Evolutionary conservation across 1,139 yeast species (phyloP).

Genomic region (Debaryomyces psychrophilus): DNA sequence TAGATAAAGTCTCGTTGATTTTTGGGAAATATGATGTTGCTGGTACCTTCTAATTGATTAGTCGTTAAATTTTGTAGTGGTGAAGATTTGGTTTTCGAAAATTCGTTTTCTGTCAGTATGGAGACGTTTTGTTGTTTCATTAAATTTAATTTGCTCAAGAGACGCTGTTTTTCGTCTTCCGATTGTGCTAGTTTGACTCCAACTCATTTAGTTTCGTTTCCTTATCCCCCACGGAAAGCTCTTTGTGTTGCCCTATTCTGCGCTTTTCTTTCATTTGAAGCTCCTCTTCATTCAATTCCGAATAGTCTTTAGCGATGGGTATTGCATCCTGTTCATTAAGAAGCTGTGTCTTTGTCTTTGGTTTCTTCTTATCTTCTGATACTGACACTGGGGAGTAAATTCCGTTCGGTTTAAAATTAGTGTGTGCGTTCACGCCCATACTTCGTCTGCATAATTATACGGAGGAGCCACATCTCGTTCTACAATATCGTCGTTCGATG

Average conservation of each 20-base stretch:
- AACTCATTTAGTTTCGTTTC: conserved; percentile 73
- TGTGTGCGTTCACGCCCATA: neutral
- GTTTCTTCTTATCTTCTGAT: conserved; percentile 8
- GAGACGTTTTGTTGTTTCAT: conserved; percentile 56
- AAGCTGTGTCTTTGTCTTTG: conserved; percentile 28
- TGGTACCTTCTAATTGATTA: neutral
- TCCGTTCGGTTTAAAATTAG: neutral
- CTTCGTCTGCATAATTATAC: conserved; percentile 12
- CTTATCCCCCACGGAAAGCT: conserved; percentile 84
- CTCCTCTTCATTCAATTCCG: conserved; percentile 51
- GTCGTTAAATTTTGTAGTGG: conserved; percentile 1
- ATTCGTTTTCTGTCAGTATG: conserved; percentile 62
- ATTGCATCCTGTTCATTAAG: conserved; percentile 44
- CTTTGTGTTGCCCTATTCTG: conserved; percentile 90
- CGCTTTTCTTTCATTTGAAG: conserved; percentile 64
- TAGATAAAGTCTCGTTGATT: conserved; percentile 40
- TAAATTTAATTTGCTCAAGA: conserved; percentile 56
- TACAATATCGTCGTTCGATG: conserved; percentile 3
- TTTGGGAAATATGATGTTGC: conserved; percentile 39
- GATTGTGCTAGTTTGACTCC: conserved; percentile 58
- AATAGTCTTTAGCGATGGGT: conserved; percentile 43
- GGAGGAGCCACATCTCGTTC: conserved; percentile 5
- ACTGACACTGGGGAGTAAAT: conserved; percentile 2
- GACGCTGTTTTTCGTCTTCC: conserved; percentile 58
- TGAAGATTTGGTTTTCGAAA: conserved; percentile 24